phyloP scores from a whole-genome alignment of 139 green algal genomes.

The Chloropicon primus region DNA sequence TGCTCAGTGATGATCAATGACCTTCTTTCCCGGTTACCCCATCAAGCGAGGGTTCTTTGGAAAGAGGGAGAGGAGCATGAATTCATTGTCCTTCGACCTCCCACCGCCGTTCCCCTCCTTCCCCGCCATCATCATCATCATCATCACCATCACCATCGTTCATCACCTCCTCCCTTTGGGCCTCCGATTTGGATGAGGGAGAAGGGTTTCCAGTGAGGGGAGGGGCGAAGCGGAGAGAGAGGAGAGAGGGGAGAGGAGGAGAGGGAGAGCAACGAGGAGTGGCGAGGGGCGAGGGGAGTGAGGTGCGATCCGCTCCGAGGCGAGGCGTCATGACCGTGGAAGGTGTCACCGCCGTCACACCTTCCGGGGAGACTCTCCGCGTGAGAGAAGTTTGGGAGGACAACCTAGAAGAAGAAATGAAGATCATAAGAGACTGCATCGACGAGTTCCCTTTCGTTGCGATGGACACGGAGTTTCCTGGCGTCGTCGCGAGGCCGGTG shows the following conservation, averaged over 20 bases:
- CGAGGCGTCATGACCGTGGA: background rate
- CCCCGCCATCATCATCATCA: too few species aligned
- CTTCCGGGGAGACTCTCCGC: background rate
- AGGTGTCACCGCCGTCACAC: background rate
- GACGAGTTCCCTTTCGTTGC: conserved; percentile 85
- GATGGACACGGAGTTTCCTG: conserved; percentile 98
- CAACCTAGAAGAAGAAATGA: conserved; percentile 3
- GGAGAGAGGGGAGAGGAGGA: background rate
- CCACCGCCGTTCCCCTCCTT: too few species aligned
- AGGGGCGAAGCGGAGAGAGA: background rate
- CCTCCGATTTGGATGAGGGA: background rate
- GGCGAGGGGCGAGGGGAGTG: too few species aligned
- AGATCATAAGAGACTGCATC: conserved; percentile 46
- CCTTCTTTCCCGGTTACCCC: too few species aligned
- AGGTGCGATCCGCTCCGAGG: background rate
- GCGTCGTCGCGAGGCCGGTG: conserved; percentile 84
- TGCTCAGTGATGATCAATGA: too few species aligned
- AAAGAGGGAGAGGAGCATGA: too few species aligned
- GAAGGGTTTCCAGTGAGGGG: background rate
- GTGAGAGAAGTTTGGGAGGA: background rate
- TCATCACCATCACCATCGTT: too few species aligned
- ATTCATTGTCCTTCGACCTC: too few species aligned
- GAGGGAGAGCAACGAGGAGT: too few species aligned
- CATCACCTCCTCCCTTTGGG: too few species aligned
- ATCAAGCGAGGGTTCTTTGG: too few species aligned